Evolutionary conservation across 2,329 filamentous ascomycete species (phyloP).

Genomic region (Calonectria henricotiae): DNA sequence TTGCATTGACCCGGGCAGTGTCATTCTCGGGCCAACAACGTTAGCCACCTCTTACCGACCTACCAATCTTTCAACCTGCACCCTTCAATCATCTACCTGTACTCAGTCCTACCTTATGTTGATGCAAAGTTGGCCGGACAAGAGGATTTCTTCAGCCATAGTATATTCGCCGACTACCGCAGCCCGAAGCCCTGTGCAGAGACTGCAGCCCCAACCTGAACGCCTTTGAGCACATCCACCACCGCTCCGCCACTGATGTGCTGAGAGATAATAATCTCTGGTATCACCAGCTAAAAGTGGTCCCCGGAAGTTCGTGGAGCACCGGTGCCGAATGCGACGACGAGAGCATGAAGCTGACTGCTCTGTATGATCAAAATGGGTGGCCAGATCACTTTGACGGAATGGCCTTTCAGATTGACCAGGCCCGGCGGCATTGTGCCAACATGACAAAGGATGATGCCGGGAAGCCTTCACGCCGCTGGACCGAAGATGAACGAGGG

Average conservation of each 20-base stretch:
- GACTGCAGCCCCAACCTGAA: not conserved
- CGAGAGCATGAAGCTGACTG: not conserved
- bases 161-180: conserved; percentile 47
- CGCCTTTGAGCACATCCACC: conserved; percentile 8
- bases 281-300: not conserved
- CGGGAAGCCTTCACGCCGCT: not conserved
- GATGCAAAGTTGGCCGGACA: not conserved
- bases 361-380: conserved; percentile 7
- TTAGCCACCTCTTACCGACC: not conserved
- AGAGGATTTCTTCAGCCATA: conserved; percentile 44
- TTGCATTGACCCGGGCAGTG: conserved; percentile 14
- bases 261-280: conserved; percentile 2
- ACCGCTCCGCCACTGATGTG: conserved; percentile 15
- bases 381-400: conserved; percentile 20
- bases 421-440: not conserved
- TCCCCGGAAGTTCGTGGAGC: not conserved
- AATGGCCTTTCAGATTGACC: conserved; percentile 5
- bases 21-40: conserved; percentile 17
- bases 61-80: conserved; percentile 34
- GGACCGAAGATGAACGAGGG: no score
- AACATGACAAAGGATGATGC: not conserved
- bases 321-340: not conserved
- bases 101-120: conserved; percentile 51
- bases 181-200: not conserved
- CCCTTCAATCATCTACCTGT: conserved; percentile 50